Conservation (phyloP, 768 basidiomycete species). For the Rhodotorula taiwanensis region DNA sequence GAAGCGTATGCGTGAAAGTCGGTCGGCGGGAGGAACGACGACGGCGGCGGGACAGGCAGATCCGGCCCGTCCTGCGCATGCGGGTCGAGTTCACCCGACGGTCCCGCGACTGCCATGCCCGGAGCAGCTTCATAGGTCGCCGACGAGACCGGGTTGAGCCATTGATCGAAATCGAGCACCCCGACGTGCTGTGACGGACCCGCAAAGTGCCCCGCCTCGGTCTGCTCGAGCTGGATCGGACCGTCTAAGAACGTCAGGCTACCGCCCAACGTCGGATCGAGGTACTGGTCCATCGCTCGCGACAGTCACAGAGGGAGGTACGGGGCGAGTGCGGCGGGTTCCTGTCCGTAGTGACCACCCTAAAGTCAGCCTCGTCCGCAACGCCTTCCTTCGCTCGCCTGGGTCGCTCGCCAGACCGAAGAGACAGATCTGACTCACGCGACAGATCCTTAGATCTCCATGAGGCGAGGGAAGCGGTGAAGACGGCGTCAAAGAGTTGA, state of each 20-base stretch:
- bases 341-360: not conserved
- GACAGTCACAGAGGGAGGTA: not conserved
- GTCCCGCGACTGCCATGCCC: not conserved
- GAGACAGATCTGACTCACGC: not conserved
- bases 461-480: not conserved
- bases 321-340: not conserved
- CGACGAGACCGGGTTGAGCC: constrained; percentile 3
- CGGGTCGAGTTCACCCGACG: too few species aligned
- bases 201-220: not conserved
- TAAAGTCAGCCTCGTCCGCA: not conserved
- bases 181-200: not conserved
- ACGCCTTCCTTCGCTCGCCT: not conserved
- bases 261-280: constrained; percentile 19
- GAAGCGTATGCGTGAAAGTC: not conserved
- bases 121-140: constrained; percentile 6
- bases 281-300: constrained; percentile 14
- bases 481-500: not conserved
- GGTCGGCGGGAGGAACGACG: too few species aligned
- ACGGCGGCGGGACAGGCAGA: too few species aligned
- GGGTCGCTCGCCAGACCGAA: too few species aligned
- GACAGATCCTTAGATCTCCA: not conserved
- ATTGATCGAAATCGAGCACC: constrained; percentile 12
- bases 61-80: too few species aligned
- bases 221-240: not conserved
- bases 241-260: constrained; percentile 23